Base-by-base conservation (phyloP, 2,329 filamentous ascomycete genomes). In the Pseudogymnoascus sp. region DNA sequence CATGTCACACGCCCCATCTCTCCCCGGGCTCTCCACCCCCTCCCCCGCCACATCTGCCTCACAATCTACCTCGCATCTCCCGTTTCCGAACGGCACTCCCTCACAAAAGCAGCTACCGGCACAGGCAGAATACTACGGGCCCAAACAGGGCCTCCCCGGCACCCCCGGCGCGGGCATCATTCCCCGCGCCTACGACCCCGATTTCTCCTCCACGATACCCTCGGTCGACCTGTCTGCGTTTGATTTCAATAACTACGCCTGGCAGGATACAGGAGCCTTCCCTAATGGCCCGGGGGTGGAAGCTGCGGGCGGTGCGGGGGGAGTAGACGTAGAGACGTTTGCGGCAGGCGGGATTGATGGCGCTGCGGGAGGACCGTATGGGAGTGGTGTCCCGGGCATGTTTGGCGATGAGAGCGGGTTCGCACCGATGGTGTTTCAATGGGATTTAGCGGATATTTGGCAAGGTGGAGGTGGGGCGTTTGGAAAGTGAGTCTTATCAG, bases 371-470 rank as follows among this genome's bases (percentile, higher is more conserved):
- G 3, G 29, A 3, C 25, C 13, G 13, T 48, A 48, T 48, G 42
- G 25, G 13, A 5, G 6, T 12, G 25, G 42, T 9, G 25, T 13
- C 25, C 29, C 25, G 25, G 42, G 42, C 25, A 31, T 15, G 25
- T 48, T 48, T 48, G 31, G 6, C 1, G 55, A 59, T 5, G 31
- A 59, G 21, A n/a, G 6, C 6, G 55, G 21, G 15, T 59, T 59
- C 8, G 31, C 35, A 29, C 55, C 55, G 10, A 59, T 59, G 55
- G 55, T 59, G 5, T 59, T 59, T 18, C 55, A 59, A 29, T 59
- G 55, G 55, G 55, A 59, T 27, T 59, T 59, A 27, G 55, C 55
- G 21, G 55, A 59, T 59, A 59, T 59, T 35, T 59, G 55, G 55
- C 31, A 37, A n/a, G 55, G 55, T 36, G 31, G 35, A 9, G 35